phyloP scores from a whole-genome alignment of 1,139 yeast species.

The Pichia sp. region DNA sequence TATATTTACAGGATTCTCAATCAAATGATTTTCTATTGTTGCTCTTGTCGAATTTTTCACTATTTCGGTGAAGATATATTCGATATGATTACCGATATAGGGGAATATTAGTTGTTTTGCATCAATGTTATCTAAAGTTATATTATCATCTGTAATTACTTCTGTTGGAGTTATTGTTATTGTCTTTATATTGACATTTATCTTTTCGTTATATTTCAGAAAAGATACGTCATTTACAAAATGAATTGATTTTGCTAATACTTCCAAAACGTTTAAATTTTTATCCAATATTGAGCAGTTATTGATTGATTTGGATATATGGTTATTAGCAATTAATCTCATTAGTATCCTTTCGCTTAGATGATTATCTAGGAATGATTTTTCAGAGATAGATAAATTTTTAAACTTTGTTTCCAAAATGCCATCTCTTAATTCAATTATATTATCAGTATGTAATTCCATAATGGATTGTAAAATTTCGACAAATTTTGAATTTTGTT shows the following conservation, averaged over 20 bases:
- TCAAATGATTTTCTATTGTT: slow-evolving; percentile 56
- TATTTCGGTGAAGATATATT: slow-evolving; percentile 80
- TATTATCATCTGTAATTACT: slow-evolving; percentile 6
- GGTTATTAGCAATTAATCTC: slow-evolving; percentile 81
- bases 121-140: slow-evolving; percentile 1
- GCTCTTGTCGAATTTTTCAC: slow-evolving; percentile 84
- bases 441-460: slow-evolving; percentile 73
- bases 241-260: slow-evolving; percentile 57
- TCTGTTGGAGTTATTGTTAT: slow-evolving; percentile 19
- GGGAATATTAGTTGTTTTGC: slow-evolving; percentile 42
- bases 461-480: slow-evolving; percentile 52
- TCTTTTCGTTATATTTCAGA: slow-evolving; percentile 72
- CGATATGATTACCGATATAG: slow-evolving; percentile 80
- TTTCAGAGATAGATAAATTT: slow-evolving; percentile 31
- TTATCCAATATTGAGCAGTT: slow-evolving; percentile 68
- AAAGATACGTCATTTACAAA: slow-evolving; percentile 77
- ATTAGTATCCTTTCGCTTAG: slow-evolving; percentile 78
- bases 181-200: slow-evolving; percentile 49
- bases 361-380: slow-evolving; percentile 66
- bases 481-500: slow-evolving; percentile 48
- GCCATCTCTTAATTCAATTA: slow-evolving; percentile 75
- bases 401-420: slow-evolving; percentile 71
- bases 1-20: slow-evolving; percentile 55
- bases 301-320: slow-evolving; percentile 46
- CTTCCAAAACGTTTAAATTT: slow-evolving; percentile 52